A percentile compares a stretch with the other conserved stretches of the same genome.
Evolutionary conservation across 352 stramenopile species (phyloP).

Genomic region (Phytophthora melonis): DNA sequence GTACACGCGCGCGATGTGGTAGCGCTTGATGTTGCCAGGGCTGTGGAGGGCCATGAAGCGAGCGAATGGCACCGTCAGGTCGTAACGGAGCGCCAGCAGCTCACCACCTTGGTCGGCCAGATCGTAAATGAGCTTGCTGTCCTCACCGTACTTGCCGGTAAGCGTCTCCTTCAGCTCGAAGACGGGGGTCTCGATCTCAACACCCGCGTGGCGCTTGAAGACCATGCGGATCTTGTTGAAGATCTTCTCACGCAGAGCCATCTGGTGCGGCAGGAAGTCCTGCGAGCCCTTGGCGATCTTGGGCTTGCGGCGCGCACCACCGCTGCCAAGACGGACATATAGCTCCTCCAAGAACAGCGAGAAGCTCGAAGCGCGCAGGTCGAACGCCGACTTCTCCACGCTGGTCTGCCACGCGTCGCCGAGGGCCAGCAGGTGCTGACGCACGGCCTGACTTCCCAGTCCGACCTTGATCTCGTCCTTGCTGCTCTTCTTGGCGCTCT

Average conservation of each 20-base stretch:
- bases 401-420: slow-evolving; percentile 42
- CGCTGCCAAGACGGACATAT: slow-evolving; percentile 69
- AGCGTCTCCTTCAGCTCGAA: slow-evolving; percentile 99
- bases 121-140: slow-evolving; percentile 99
- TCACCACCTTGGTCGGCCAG: slow-evolving; percentile 98
- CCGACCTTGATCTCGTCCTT: slow-evolving; percentile 81
- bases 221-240: slow-evolving; percentile 98
- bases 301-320: slow-evolving; percentile 80
- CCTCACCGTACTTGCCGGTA: slow-evolving; percentile 99
- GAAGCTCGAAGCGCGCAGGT: slow-evolving; percentile 56
- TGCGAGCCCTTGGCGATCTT: slow-evolving; percentile 94
- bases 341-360: slow-evolving; percentile 72
- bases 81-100: slow-evolving; percentile 95
- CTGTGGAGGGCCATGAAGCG: slow-evolving; percentile 98
- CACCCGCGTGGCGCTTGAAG: slow-evolving; percentile 98
- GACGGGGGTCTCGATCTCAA: slow-evolving; percentile 98
- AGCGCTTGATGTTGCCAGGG: slow-evolving; percentile 99
- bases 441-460: slow-evolving; percentile 69
- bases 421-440: slow-evolving; percentile 50
- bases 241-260: slow-evolving; percentile 96
- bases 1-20: slow-evolving; percentile 98
- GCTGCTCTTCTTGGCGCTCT: slow-evolving; percentile 67
- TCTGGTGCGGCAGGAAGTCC: slow-evolving; percentile 97
- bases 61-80: slow-evolving; percentile 99
- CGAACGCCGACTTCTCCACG: slow-evolving; percentile 57